These are phyloP conservation scores for Lipomyces kockii DNA, from an alignment of 805 yeast species.

Conservation along the genomic window DNA sequence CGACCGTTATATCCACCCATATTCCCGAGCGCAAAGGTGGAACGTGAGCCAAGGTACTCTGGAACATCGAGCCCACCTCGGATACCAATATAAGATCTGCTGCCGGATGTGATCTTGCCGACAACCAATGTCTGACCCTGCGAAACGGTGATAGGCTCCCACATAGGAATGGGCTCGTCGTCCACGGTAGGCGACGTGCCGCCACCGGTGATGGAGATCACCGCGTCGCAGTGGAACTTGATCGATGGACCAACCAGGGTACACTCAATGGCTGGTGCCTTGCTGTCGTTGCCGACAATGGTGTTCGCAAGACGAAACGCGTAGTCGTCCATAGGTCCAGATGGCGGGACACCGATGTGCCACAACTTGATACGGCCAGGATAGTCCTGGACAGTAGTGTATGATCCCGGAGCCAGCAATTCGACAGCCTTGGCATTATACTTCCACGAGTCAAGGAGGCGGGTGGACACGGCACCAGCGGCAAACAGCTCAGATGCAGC, in stretches of 20 bases:
- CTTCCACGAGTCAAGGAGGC: slow-evolving; percentile 73
- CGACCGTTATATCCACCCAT: slow-evolving; percentile 96
- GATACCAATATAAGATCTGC: slow-evolving; percentile 87
- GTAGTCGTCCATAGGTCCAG: slow-evolving; percentile 96
- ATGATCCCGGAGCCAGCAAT: slow-evolving; percentile 86
- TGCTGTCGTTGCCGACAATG: slow-evolving; percentile 81
- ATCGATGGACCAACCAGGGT: slow-evolving; percentile 88
- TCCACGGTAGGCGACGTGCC: slow-evolving; percentile 67
- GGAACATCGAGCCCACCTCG: slow-evolving; percentile 94
- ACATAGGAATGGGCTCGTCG: slow-evolving; percentile 60
- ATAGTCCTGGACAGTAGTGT: slow-evolving; percentile 94
- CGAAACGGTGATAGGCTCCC: slow-evolving; percentile 71
- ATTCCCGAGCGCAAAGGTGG: slow-evolving; percentile 89
- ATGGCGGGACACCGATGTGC: slow-evolving; percentile 96
- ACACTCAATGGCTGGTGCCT: slow-evolving; percentile 88
- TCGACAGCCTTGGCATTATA: slow-evolving; percentile 87
- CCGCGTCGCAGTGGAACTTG: slow-evolving; percentile 77
- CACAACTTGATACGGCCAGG: slow-evolving; percentile 86
- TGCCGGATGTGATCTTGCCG: slow-evolving; percentile 82
- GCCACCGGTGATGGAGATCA: slow-evolving; percentile 90
- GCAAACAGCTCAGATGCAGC: slow-evolving; percentile 84
- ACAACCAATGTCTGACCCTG: slow-evolving; percentile 79
- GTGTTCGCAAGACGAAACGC: slow-evolving; percentile 88
- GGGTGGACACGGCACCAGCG: slow-evolving; percentile 82
- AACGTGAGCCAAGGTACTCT: slow-evolving; percentile 92